Evolutionary conservation across 139 green algal species (phyloP).

Genomic region (Chlamydomonas sphaeroides): DNA sequence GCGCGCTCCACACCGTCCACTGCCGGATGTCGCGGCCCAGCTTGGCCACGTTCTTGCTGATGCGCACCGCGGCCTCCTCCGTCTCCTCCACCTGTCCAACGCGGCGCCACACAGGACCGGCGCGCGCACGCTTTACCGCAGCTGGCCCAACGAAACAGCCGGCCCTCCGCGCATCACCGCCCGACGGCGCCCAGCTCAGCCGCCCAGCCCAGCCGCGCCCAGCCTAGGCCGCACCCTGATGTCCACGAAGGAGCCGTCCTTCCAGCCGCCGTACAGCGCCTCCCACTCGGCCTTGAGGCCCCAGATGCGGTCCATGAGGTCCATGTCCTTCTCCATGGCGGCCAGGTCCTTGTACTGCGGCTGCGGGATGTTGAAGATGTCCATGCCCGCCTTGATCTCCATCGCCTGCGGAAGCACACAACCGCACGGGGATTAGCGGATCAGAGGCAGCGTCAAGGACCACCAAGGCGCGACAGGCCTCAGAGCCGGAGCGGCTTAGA

Average conservation of each 20-base stretch:
- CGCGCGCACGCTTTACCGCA: no score
- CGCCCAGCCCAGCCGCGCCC: no score
- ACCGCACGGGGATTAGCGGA: background rate
- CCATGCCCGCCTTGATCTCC: constrained; percentile 86
- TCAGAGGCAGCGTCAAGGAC: background rate
- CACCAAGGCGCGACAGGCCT: no score
- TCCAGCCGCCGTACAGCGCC: constrained; percentile 78
- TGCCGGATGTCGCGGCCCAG: constrained; percentile 83
- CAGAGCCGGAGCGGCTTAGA: no score
- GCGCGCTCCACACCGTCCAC: constrained; percentile 77
- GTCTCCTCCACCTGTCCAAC: constrained; percentile 81
- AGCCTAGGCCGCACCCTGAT: constrained; percentile 78
- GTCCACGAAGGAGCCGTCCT: constrained; percentile 82
- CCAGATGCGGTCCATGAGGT: constrained; percentile 83
- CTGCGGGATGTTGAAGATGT: constrained; percentile 87
- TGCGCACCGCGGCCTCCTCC: constrained; percentile 77
- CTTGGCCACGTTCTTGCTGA: constrained; percentile 77
- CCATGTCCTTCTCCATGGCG: constrained; percentile 74
- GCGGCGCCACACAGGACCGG: no score
- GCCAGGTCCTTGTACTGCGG: constrained; percentile 80
- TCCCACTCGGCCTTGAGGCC: constrained; percentile 80
- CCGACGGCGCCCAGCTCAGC: no score
- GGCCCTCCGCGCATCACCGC: no score
- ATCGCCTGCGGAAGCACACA: constrained; percentile 20
- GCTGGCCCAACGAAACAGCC: no score